Percentiles rank a stretch among this genome's conserved stretches.
Conservation (phyloP, 345 rosid genomes). For the Aegle marmelos region DNA sequence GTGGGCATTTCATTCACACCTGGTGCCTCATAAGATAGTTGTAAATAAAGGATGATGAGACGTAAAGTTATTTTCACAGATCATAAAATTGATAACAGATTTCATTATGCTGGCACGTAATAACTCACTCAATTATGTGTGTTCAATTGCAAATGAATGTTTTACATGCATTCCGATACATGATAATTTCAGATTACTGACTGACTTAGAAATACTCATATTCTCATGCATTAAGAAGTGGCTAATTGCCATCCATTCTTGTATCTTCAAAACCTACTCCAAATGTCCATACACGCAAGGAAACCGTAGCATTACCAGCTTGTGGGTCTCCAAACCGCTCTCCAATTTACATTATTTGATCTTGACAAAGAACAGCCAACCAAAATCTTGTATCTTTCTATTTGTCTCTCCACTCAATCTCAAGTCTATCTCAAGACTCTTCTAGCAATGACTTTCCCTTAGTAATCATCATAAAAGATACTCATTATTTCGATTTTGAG, state of each 20-base stretch:
- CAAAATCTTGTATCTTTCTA: constrained; percentile 65
- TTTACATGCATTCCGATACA: background rate
- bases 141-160: constrained; percentile 18
- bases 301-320: constrained; percentile 30
- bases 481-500: constrained; percentile 20
- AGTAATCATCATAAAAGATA: constrained; percentile 21
- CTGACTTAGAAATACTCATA: background rate
- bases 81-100: constrained; percentile 3
- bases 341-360: constrained; percentile 52
- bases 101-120: background rate
- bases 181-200: background rate
- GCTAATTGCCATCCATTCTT: constrained; percentile 8
- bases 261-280: constrained; percentile 30
- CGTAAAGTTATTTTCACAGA: background rate
- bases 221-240: constrained; percentile 9
- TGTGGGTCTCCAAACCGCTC: constrained; percentile 32
- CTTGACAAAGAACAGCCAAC: constrained; percentile 70
- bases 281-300: constrained; percentile 26
- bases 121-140: background rate
- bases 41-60: constrained; percentile 6
- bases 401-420: constrained; percentile 45
- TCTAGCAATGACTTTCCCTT: constrained; percentile 37
- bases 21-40: constrained; percentile 16
- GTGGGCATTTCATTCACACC: constrained; percentile 8
- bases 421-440: constrained; percentile 35